A percentile compares a stretch with the other conserved stretches of the same genome.
Evolutionary conservation across 768 basidiomycete genomes (phyloP).

Genomic region (Lyophyllum atratum): DNA sequence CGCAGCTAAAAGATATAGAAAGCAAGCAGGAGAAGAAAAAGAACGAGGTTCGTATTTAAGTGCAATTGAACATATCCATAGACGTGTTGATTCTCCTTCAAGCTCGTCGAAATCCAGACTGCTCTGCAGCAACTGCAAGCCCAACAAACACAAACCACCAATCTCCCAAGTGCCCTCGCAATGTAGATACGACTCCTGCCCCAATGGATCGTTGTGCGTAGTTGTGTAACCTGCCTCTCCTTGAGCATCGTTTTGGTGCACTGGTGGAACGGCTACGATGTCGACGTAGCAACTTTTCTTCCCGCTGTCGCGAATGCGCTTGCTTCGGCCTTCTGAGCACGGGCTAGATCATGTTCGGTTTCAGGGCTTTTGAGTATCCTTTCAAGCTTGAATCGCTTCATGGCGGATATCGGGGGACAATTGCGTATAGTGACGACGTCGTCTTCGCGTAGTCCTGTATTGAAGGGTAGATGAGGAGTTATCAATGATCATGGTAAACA

Average conservation of each 20-base stretch:
- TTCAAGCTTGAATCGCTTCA: slow-evolving; percentile 76
- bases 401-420: slow-evolving; percentile 78
- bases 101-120: slow-evolving; percentile 73
- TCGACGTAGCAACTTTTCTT: slow-evolving; percentile 1
- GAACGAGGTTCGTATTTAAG: slow-evolving; percentile 57
- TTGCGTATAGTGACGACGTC: slow-evolving; percentile 80
- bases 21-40: slow-evolving; percentile 81
- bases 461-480: slow-evolving; percentile 3
- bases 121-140: slow-evolving; percentile 46
- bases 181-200: neutral
- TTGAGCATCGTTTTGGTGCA: neutral
- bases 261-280: neutral
- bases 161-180: slow-evolving; percentile 6
- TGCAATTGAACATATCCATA: slow-evolving; percentile 7
- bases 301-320: slow-evolving; percentile 9
- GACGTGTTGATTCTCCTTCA: slow-evolving; percentile 16
- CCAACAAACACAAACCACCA: slow-evolving; percentile 24
- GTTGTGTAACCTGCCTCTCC: neutral
- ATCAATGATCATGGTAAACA: slow-evolving; percentile 23
- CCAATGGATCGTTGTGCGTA: neutral
- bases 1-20: slow-evolving; percentile 77
- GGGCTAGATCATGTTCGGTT: slow-evolving; percentile 51
- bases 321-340: slow-evolving; percentile 22
- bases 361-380: slow-evolving; percentile 69
- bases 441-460: slow-evolving; percentile 60